Conservation (phyloP, 2,329 filamentous ascomycete genomes). For the Penicillium sp. region DNA sequence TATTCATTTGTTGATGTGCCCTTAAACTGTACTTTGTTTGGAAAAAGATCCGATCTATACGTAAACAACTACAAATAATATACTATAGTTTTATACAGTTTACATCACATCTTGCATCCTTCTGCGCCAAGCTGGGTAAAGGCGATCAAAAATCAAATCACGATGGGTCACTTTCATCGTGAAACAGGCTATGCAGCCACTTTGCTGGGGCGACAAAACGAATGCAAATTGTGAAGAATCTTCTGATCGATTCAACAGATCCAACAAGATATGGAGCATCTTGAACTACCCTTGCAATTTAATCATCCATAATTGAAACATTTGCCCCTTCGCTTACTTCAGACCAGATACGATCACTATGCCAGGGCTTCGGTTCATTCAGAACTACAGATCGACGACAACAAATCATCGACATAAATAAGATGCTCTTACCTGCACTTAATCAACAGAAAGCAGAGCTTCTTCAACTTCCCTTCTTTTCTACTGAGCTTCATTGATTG, state of each 20-base stretch:
- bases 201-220: not conserved
- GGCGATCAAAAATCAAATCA: not conserved
- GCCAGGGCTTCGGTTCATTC: not conserved
- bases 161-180: not conserved
- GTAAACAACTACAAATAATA: too few relatives aligned
- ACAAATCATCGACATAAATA: not conserved
- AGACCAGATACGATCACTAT: not conserved
- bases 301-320: not conserved
- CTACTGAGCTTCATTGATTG: conserved; percentile 5
- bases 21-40: not conserved
- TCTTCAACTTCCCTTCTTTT: not conserved
- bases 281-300: not conserved
- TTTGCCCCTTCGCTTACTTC: not conserved
- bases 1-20: not conserved
- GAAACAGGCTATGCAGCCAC: not conserved
- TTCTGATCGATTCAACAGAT: not conserved
- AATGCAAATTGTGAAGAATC: not conserved
- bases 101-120: not conserved
- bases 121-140: not conserved
- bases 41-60: too few relatives aligned
- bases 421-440: not conserved
- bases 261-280: not conserved
- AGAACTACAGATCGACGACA: not conserved
- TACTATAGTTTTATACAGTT: too few relatives aligned
- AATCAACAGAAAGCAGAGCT: not conserved